Base-by-base conservation (phyloP, 371 early-diverging fungal genomes). In the Funneliformis caledonium region DNA sequence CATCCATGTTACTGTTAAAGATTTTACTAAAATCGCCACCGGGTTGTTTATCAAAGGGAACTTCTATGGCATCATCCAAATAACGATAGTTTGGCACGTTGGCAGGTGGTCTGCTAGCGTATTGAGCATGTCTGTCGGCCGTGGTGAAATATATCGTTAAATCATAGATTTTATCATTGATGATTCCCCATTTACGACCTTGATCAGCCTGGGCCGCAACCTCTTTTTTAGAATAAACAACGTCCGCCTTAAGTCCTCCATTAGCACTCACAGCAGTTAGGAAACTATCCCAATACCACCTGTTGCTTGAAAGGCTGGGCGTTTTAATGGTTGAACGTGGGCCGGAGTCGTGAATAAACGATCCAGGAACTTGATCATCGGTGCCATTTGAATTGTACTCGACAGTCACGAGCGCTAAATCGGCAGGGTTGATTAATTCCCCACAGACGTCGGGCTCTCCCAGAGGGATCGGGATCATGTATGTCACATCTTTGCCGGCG, bases 121-220 rank as follows among this genome's bases (percentile, higher is more conserved):
- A 42, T 65, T 76, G 82, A 83, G 80, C 78, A 45, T 47, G 8
- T 45, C 78, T 62, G 83, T 72, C 37, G 72, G 70, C 87, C 87
- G 82, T 82, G 45, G 67, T 68, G 83, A 94, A 88, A 80, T 96
- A 96, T 60, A 88, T 85, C 47, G 93, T 91, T 81, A 96, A 84
- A 72, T 96, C 96, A 73, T 94, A 96, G 0, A 96, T 88, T 68
- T 89, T 88, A 78, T 92, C 88, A 82, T 94, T 89, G 81, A 95
- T 88, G 14, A 93, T 90, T 1, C 90, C 85, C 84, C 93, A 91
- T 67, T 89, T 85, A n/a, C 87, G 86, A 45, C 86, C 85, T 82
- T 86, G 87, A 14, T 87, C 86, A 65, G 84, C 85, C 43, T 90
- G 90, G 3, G 80, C 84, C 68, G 83, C 84, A 9, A 92, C 76